Conservation (phyloP, 1,284 basidiomycete species). For the Tilletia walkeri region DNA sequence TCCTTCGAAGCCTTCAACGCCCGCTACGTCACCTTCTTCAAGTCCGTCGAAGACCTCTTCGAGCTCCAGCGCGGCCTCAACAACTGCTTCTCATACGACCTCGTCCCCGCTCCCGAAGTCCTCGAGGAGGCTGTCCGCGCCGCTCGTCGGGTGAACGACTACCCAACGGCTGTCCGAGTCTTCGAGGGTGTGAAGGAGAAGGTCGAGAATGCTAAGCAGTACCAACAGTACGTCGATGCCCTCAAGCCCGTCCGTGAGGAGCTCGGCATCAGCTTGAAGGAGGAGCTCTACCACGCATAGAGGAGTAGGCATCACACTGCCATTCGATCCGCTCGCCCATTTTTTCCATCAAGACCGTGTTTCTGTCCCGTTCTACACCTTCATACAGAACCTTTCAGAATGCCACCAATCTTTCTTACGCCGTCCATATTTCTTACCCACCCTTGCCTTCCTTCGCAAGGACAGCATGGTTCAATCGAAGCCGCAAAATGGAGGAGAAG, state of each 20-base stretch:
- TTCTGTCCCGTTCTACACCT: no score
- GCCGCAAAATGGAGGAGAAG: no score
- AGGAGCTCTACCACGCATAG: constrained; percentile 44
- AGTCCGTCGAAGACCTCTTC: constrained; percentile 87
- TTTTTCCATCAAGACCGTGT: background rate
- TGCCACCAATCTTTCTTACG: no score
- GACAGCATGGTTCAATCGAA: no score
- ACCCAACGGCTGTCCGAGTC: constrained; percentile 89
- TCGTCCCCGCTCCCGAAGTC: constrained; percentile 86
- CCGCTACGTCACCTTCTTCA: constrained; percentile 90
- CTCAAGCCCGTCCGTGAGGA: constrained; percentile 49
- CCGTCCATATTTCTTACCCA: no score
- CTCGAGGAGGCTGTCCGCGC: constrained; percentile 86
- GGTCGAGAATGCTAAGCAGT: constrained; percentile 52
- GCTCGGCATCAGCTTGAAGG: constrained; percentile 49
- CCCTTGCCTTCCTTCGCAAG: no score
- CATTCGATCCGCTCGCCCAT: background rate
- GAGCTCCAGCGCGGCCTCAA: constrained; percentile 83
- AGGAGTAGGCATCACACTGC: background rate
- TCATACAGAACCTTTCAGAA: no score
- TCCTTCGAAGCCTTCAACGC: constrained; percentile 89
- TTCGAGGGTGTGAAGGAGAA: constrained; percentile 64
- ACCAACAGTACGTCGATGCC: constrained; percentile 55
- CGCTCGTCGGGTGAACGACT: constrained; percentile 90
- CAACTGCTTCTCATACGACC: constrained; percentile 98